Evolutionary conservation across 202 grass and related monocot genomes (phyloP), one percentile per base, ranked within the genome.

Genomic region (Cymbopogon flexuosus): DNA sequence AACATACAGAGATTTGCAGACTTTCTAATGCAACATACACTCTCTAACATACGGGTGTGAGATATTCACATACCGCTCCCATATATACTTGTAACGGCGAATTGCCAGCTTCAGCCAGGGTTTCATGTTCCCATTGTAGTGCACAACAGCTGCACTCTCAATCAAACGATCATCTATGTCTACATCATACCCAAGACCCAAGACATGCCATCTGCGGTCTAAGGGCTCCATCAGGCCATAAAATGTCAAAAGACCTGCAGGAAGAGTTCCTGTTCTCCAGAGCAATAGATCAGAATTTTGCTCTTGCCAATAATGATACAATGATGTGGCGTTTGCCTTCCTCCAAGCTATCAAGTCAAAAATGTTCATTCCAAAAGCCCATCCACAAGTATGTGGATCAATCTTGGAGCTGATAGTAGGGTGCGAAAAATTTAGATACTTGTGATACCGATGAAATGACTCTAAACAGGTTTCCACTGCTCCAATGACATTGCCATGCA

Each of bases 321-420:
- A 72, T n/a, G 87, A 68, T 18, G 96, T 99, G 9, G 85, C 81
- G 35, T 99, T 87, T 61, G 72, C 86, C 73, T 96, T 99, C 83
- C 82, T 99, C 96, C 92, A 99, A 64, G 92, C 86, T 79, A 99
- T 99, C 22, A 99, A 83, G 79, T 99, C 92, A 85, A 99, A 96
- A 60, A 99, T 93, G 73, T 99, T 99, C 88, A 99, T 91, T 74
- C 96, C 92, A 88, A 99, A 96, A 80, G 96, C 96, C 96, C 96
- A 96, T 41, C 92, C 96, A 83, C 96, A 99, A 58, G 96, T 71
- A 81, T 99, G 80, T 40, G 90, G 96, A 81, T 99, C 96, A 52
- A 99, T 93, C 65, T 91, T 99, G 41, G 96, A 93, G 78, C 86
- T 93, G 78, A 99, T 86, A 18, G 83, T 74, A 29, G 87, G 87